Percentiles rank a stretch among this genome's conserved stretches.
Evolutionary conservation across 768 basidiomycete species (phyloP).

Genomic region (Leccinum imitatum): DNA sequence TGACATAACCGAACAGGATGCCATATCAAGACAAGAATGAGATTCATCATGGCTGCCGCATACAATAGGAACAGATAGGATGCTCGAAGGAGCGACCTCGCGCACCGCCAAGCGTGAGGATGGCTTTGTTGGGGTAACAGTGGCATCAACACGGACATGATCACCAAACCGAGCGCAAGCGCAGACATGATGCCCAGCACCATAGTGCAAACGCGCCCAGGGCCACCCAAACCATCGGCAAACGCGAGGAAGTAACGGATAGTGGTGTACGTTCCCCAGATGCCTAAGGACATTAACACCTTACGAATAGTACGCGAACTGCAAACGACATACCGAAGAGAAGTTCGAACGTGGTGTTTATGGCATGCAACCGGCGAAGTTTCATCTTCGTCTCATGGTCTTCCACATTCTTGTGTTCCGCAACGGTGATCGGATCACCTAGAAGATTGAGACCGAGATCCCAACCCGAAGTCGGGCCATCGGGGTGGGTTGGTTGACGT

Average conservation of each 20-base stretch:
- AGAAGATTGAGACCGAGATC: slow-evolving; percentile 31
- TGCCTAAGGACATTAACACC: slow-evolving; percentile 33
- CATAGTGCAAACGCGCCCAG: slow-evolving; percentile 38
- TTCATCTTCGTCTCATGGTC: slow-evolving; percentile 30
- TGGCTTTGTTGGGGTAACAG: slow-evolving; percentile 31
- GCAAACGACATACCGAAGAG: slow-evolving; percentile 36
- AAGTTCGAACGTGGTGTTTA: slow-evolving; percentile 29
- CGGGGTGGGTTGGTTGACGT: slow-evolving; percentile 45
- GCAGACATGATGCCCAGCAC: slow-evolving; percentile 26
- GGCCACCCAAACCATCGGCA: slow-evolving; percentile 41
- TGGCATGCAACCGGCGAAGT: slow-evolving; percentile 35
- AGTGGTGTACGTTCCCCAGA: slow-evolving; percentile 62
- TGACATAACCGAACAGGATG: slow-evolving; percentile 50
- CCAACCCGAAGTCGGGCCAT: slow-evolving; percentile 32
- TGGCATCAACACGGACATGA: slow-evolving; percentile 42
- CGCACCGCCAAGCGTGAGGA: slow-evolving; percentile 10
- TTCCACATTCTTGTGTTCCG: slow-evolving; percentile 33
- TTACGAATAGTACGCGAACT: slow-evolving; percentile 3
- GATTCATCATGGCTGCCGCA: slow-evolving; percentile 45
- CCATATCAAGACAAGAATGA: slow-evolving; percentile 57
- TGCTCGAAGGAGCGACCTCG: slow-evolving; percentile 36
- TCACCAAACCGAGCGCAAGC: slow-evolving; percentile 21
- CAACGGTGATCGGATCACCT: slow-evolving; percentile 31
- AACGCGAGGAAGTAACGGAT: slow-evolving; percentile 68
- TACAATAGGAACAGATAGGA: slow-evolving; percentile 40